phyloP scores from a whole-genome alignment of 768 basidiomycete genomes.

The Pisolithus orientalis region DNA sequence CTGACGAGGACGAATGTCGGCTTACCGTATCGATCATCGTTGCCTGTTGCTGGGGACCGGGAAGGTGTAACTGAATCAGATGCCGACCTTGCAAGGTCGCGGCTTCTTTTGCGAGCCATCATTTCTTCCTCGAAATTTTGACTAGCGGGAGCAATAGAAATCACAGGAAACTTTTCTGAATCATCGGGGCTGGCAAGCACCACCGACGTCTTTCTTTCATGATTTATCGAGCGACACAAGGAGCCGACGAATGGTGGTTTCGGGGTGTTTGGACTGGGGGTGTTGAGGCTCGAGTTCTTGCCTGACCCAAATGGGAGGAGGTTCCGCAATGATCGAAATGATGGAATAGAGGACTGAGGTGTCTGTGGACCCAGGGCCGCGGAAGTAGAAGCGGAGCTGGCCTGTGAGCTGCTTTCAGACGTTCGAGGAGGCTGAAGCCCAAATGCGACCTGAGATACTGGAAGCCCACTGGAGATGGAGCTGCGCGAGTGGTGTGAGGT shows the following conservation, averaged over 20 bases:
- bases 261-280: conserved; percentile 20
- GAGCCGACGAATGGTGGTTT: conserved; percentile 39
- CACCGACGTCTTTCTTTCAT: conserved; percentile 34
- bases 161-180: conserved; percentile 23
- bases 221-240: conserved; percentile 47
- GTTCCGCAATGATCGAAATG: conserved; percentile 59
- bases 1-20: not conserved
- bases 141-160: conserved; percentile 25
- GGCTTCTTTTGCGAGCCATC: conserved; percentile 24
- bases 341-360: conserved; percentile 26
- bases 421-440: conserved; percentile 24
- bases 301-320: conserved; percentile 61
- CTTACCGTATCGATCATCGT: conserved; percentile 26
- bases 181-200: conserved; percentile 16
- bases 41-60: conserved; percentile 14
- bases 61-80: conserved; percentile 32
- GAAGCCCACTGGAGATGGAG: conserved; percentile 23
- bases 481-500: conserved; percentile 25
- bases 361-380: conserved; percentile 11
- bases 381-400: conserved; percentile 14
- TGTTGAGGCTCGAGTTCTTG: conserved; percentile 28
- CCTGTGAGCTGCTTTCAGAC: conserved; percentile 22
- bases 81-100: conserved; percentile 18
- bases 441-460: conserved; percentile 19
- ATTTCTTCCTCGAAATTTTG: conserved; percentile 26